These are phyloP conservation scores for Inga leiocalycina DNA, from an alignment of 306 rosid species.

Conservation along the genomic window DNA sequence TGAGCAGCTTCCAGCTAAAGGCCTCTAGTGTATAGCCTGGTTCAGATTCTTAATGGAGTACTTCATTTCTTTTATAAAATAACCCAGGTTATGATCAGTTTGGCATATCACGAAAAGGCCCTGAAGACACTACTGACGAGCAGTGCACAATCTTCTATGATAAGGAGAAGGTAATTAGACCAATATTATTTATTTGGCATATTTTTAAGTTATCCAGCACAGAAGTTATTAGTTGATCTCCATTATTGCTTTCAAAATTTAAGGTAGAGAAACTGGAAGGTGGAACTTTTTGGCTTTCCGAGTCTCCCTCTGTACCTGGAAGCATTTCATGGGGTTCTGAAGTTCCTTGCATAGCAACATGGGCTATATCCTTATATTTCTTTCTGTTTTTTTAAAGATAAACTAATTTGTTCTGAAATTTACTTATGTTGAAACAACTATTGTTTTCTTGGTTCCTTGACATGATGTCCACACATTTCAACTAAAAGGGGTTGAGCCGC, in stretches of 20 bases:
- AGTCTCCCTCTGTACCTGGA: constrained; percentile 97
- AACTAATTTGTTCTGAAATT: constrained; percentile 27
- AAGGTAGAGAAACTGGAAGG: constrained; percentile 96
- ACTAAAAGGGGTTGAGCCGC: constrained; percentile 95
- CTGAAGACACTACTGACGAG: constrained; percentile 80
- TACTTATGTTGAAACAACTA: constrained; percentile 28
- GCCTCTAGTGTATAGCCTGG: constrained; percentile 28
- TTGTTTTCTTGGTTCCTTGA: constrained; percentile 65
- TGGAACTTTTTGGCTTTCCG: constrained; percentile 98
- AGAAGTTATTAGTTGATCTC: constrained; percentile 5
- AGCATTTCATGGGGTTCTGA: constrained; percentile 96
- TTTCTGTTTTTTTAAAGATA: not conserved
- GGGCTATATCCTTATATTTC: constrained; percentile 91
- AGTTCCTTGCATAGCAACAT: constrained; percentile 90
- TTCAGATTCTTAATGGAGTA: constrained; percentile 26
- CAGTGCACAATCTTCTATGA: constrained; percentile 95
- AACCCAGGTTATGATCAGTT: constrained; percentile 84
- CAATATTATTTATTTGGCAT: constrained; percentile 6
- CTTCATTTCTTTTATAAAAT: constrained; percentile 24
- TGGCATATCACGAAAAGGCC: constrained; percentile 87
- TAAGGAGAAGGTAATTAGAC: constrained; percentile 71
- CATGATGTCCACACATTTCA: constrained; percentile 98
- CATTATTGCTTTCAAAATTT: constrained; percentile 32
- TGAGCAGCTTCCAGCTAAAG: constrained; percentile 6
- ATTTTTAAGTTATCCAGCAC: not conserved